Base-by-base conservation (phyloP, 306 rosid species). In the Cicer cuneatum region DNA sequence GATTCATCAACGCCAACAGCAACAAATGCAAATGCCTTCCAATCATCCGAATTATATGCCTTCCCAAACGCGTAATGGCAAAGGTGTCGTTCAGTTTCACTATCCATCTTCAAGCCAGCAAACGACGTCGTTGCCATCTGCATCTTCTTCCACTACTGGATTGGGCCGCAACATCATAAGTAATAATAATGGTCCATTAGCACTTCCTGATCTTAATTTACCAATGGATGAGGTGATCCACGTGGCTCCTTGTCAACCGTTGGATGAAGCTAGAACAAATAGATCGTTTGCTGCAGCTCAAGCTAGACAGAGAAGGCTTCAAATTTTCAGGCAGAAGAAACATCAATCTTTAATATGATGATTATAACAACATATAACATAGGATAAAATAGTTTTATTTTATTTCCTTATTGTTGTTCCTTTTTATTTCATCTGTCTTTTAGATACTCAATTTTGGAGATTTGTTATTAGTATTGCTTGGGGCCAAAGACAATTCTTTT, bases 231-330 rank as follows among this genome's bases (percentile, higher is more conserved):
- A 78, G 16, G 10, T 43, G 3, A 7, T 11, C 11, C 51, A 48
- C 3, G 21, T 47, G 74, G 74, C 43, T 7, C 14, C 45, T 4
- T 66, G 10, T 29, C 83, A 64, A 40, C 76, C 79, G 78, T 79
- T 72, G 2, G 85, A 87, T 78, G 33, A 35, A 33, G 41, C 7
- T 33, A 4, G 39, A 49, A 58, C 19, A 16, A 64, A 82, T 0
- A 74, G 8, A 81, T 39, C 10, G 1, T 29, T 75, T 39, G 42
- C 42, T 74, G 89, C 91, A 2, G 86, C 90, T 52, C 71, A 68
- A 63, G 91, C 91, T 0, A 86, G 96, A 54, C 83, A 80, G 16
- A 81, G 48, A 7, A 88, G 97, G 82, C 79, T 80, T 63, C 86
- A 65, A 75, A 83, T 85, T 78, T 70, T 40, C 51, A 82, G 85